Conservation (phyloP, 1,284 basidiomycete genomes). For the Apiotrichum mycotoxinovorans region DNA sequence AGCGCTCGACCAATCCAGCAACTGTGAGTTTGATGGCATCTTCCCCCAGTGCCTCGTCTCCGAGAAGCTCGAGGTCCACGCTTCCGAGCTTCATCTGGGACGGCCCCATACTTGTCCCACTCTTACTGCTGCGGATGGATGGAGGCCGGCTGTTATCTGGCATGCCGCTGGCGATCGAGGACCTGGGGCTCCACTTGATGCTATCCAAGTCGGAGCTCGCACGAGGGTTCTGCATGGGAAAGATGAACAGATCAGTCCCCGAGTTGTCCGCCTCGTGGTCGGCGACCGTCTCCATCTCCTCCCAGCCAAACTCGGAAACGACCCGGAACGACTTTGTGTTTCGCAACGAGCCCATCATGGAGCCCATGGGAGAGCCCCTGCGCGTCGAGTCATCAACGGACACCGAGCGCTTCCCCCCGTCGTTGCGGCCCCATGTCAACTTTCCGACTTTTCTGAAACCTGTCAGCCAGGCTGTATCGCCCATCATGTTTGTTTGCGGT, state of each 20-base stretch:
- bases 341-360: neutral
- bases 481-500: no score
- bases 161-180: neutral
- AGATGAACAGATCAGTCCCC: constrained; percentile 3
- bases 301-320: constrained; percentile 1
- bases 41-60: neutral
- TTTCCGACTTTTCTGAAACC: neutral
- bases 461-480: no score
- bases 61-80: constrained; percentile 4
- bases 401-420: neutral
- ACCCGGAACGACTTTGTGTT: constrained; percentile 11
- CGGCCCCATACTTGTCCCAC: neutral
- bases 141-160: neutral
- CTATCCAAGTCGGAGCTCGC: neutral
- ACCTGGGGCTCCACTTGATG: neutral
- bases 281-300: neutral
- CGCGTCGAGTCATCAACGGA: neutral
- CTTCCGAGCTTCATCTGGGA: constrained; percentile 10
- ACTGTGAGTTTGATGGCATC: constrained; percentile 2
- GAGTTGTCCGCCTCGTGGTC: neutral
- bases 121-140: neutral
- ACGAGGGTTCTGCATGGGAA: neutral
- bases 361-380: neutral
- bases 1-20: constrained; percentile 4
- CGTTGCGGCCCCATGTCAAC: neutral